Base-by-base conservation (phyloP, 768 basidiomycete genomes). In the Suillus subluteus region DNA sequence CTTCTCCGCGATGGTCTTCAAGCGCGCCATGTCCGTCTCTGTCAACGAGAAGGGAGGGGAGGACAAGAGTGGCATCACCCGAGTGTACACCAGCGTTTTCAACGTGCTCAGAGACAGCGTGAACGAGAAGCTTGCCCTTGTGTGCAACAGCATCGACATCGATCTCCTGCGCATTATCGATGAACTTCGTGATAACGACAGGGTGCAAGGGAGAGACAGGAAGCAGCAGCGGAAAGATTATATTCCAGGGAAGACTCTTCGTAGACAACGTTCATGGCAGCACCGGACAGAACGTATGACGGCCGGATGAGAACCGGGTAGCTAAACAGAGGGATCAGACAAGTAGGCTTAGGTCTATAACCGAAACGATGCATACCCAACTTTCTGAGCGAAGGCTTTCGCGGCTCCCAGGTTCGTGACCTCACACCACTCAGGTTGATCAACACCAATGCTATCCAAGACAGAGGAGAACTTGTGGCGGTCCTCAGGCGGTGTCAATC, bases 1-100 rank as follows among this genome's bases (percentile, higher is more conserved):
- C 81, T 98, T 98, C 78, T 94, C 88, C 0, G 97, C 95, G 67
- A 99, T 98, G 62, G 84, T 86, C 83, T 98, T 99, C 68, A 98
- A 83, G 66, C 96, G 94, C 11, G 83, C 83, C 82, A 99, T 89
- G 72, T 99, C 98, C 35, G 75, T 73, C 55, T 87, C 83, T 55
- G 81, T 79, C 50, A 99, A 83, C 0, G 94, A 92, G 83, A 93
- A 91, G 3, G 98, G 98, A n/a, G 50, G 98, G 98, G 6, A 99
- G 88, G 70, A 99, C 96, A 63, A 99, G 87, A 0, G 98, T 99
- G 16, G 98, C 98, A 75, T 99, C 98, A 59, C 98, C 97, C 68
- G 97, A 99, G 79, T 99, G 97, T 15, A 99, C 96, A 76, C 97
- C 97, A 15, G 97, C 97, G 72, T 98, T 96, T 80, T 99, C 98